Evolutionary conservation across 179 eudicot species (phyloP).

Genomic region (Dionaea muscipula): DNA sequence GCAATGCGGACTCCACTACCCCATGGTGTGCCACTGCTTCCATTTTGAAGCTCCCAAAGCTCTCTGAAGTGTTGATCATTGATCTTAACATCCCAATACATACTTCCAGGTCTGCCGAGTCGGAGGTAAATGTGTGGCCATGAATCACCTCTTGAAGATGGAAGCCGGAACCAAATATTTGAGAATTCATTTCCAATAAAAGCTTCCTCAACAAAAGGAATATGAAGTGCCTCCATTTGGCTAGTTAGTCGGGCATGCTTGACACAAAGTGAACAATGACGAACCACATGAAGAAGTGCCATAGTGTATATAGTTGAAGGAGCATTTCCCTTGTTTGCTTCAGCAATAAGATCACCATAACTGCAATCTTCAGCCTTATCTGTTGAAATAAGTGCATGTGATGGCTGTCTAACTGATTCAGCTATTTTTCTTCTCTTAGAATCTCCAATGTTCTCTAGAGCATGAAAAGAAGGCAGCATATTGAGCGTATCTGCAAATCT

Average conservation of each 20-base stretch:
- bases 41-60: constrained; percentile 95
- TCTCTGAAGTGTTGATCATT: constrained; percentile 84
- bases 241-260: constrained; percentile 91
- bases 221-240: constrained; percentile 86
- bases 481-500: constrained; percentile 55
- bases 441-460: constrained; percentile 24
- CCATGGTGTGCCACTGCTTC: constrained; percentile 64
- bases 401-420: constrained; percentile 24
- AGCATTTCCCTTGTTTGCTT: constrained; percentile 86
- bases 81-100: constrained; percentile 97
- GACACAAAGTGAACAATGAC: constrained; percentile 92
- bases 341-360: constrained; percentile 71
- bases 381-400: constrained; percentile 24
- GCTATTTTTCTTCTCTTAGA: constrained; percentile 47
- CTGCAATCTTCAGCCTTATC: constrained; percentile 40
- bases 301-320: constrained; percentile 63
- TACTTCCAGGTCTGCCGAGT: constrained; percentile 83
- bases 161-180: constrained; percentile 82
- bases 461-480: constrained; percentile 56
- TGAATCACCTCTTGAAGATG: constrained; percentile 55
- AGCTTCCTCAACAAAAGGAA: constrained; percentile 81
- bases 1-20: constrained; percentile 89
- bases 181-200: constrained; percentile 58
- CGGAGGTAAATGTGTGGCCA: constrained; percentile 85
- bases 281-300: constrained; percentile 76